These are phyloP conservation scores for Aureobasidium mangrovei DNA, from an alignment of 2,329 filamentous ascomycete genomes.

Conservation along the genomic window DNA sequence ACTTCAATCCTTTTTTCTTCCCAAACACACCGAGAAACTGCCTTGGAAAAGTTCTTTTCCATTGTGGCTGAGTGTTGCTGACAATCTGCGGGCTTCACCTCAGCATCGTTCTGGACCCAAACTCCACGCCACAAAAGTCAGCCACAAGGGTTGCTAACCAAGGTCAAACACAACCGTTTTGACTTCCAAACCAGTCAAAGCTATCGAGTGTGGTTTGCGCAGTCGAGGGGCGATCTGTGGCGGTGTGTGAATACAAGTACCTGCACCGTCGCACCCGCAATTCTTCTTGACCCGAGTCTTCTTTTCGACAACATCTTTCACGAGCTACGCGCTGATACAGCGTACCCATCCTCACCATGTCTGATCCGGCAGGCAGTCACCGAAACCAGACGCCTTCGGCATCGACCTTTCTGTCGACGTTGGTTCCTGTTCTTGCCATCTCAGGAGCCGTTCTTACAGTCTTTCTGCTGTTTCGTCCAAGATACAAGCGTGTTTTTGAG, in stretches of 20 bases:
- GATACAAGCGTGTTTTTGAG: conserved; percentile 37
- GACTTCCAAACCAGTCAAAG: conserved; percentile 4
- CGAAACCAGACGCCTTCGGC: conserved; percentile 25
- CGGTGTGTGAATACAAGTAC: conserved; percentile 7
- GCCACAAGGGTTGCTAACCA: conserved; percentile 5
- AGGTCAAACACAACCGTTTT: conserved; percentile 8
- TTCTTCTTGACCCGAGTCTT: not conserved
- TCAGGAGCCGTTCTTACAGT: conserved; percentile 26
- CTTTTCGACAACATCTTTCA: not conserved
- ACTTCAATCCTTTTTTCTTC: not conserved
- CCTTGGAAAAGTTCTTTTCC: not conserved
- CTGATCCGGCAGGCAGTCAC: not conserved
- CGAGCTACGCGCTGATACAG: not conserved
- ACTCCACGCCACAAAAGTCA: conserved; percentile 4
- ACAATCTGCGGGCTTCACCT: conserved; percentile 1
- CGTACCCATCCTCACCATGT: conserved; percentile 7
- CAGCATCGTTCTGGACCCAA: conserved; percentile 3
- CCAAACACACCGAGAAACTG: not conserved
- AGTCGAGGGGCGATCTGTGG: conserved; percentile 1
- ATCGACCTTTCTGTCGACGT: conserved; percentile 27
- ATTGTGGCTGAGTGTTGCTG: conserved; percentile 1
- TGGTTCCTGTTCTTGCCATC: conserved; percentile 27
- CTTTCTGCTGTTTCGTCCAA: conserved; percentile 35
- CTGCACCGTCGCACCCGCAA: not conserved
- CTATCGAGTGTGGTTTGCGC: conserved; percentile 7